A percentile compares a stretch with the other conserved stretches of the same genome.
Conservation (phyloP, 768 basidiomycete species). For the Neoboletus magnificus region DNA sequence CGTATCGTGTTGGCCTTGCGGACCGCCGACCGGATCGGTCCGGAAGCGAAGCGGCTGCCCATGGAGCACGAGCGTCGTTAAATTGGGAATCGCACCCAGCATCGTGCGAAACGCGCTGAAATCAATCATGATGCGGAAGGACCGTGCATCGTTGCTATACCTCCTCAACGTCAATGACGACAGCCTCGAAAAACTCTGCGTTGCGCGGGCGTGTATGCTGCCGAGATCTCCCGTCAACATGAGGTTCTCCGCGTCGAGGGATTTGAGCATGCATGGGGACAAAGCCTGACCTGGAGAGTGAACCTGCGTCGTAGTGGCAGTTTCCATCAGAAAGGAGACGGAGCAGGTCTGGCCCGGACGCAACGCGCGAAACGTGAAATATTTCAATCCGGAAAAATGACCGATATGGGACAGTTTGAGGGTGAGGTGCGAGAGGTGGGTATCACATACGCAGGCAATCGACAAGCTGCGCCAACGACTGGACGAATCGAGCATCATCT, state of each 20-base stretch:
- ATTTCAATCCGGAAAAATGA: conserved; percentile 22
- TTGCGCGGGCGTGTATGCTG: conserved; percentile 12
- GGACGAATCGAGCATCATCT: conserved; percentile 24
- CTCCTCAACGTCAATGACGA: conserved; percentile 28
- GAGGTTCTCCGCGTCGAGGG: conserved; percentile 30
- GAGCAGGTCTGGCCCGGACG: conserved; percentile 30
- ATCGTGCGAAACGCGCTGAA: conserved; percentile 25
- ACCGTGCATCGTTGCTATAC: conserved; percentile 26
- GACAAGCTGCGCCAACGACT: conserved; percentile 29
- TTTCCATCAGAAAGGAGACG: conserved; percentile 24
- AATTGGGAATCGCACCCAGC: conserved; percentile 20
- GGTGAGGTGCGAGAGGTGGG: conserved; percentile 29
- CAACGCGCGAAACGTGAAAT: conserved; percentile 30
- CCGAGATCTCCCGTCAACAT: conserved; percentile 19
- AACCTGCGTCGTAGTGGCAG: conserved; percentile 1
- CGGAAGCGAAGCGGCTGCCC: conserved; percentile 30
- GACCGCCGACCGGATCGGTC: conserved; percentile 6
- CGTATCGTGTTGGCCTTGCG: neutral
- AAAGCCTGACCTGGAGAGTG: neutral
- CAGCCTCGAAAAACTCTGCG: conserved; percentile 18
- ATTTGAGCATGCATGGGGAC: conserved; percentile 19
- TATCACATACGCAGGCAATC: conserved; percentile 26
- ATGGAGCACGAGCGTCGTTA: conserved; percentile 26
- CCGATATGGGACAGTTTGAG: conserved; percentile 22
- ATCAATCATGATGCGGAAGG: conserved; percentile 29